A percentile compares a stretch with the other conserved stretches of the same genome.
phyloP scores from a whole-genome alignment of 495 filamentous ascomycete species.

The Patellaria atrata region DNA sequence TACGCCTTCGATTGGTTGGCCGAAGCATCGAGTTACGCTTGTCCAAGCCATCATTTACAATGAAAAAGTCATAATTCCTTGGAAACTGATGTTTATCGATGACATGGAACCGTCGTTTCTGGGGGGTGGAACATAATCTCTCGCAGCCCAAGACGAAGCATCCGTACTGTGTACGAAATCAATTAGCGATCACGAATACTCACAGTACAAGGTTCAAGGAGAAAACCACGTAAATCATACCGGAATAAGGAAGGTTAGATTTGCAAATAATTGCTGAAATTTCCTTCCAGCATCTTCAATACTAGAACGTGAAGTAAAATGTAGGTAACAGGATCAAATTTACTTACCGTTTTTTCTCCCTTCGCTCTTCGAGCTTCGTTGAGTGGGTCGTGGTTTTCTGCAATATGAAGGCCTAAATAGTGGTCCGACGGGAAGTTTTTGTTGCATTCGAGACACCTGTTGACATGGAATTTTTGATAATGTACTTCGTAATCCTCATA shows the following conservation, averaged over 20 bases:
- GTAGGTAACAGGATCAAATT: neutral
- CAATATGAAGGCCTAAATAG: conserved; percentile 72
- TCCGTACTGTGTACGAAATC: conserved; percentile 58
- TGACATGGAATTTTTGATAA: conserved; percentile 64
- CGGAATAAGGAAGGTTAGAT: too few species aligned
- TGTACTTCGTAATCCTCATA: conserved; percentile 81
- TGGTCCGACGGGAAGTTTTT: conserved; percentile 40
- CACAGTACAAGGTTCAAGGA: too few species aligned
- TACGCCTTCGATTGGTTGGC: conserved; percentile 36
- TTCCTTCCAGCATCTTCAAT: neutral
- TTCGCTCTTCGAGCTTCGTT: conserved; percentile 51
- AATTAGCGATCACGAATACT: too few species aligned
- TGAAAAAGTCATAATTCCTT: conserved; percentile 76
- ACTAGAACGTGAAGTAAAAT: neutral
- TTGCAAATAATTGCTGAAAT: neutral
- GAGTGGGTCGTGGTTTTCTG: conserved; percentile 82
- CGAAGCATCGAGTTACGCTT: conserved; percentile 62
- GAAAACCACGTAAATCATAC: too few species aligned
- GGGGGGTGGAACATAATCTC: conserved; percentile 63
- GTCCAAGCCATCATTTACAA: conserved; percentile 82
- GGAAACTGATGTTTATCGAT: conserved; percentile 94
- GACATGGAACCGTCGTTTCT: conserved; percentile 73
- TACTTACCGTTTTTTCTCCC: conserved; percentile 77
- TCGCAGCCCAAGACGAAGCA: conserved; percentile 89
- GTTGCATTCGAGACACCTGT: conserved; percentile 69